Evolutionary conservation across 768 basidiomycete species (phyloP).

Genomic region (Pleurotus tuoliensis): DNA sequence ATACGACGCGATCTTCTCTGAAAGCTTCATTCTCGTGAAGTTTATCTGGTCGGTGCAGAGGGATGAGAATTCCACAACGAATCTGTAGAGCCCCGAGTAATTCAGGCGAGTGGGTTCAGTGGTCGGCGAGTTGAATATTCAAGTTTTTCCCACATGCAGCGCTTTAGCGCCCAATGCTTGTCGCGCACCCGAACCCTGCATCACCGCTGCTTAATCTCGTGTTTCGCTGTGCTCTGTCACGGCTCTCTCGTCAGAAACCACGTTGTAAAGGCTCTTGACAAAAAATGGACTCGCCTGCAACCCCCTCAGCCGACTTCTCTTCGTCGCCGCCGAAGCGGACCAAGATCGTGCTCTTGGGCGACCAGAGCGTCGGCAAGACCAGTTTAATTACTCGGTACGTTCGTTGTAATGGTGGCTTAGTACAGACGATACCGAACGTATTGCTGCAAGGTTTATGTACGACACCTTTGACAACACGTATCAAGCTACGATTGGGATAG

Average conservation of each 20-base stretch:
- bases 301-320: slow-evolving; percentile 82
- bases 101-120: too few species aligned
- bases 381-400: slow-evolving; percentile 91
- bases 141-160: not conserved
- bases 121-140: too few species aligned
- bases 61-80: not conserved
- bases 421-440: slow-evolving; percentile 7
- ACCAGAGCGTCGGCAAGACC: slow-evolving; percentile 98
- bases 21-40: slow-evolving; percentile 57
- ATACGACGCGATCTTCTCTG: slow-evolving; percentile 56
- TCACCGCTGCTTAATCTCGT: not conserved
- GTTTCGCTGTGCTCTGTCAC: not conserved
- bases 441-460: slow-evolving; percentile 81
- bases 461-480: slow-evolving; percentile 99
- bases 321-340: slow-evolving; percentile 90
- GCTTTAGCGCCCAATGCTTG: too few species aligned
- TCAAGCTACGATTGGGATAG: slow-evolving; percentile 96
- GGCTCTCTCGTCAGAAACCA: not conserved
- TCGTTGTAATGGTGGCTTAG: slow-evolving; percentile 9
- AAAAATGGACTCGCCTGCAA: slow-evolving; percentile 48
- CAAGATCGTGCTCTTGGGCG: slow-evolving; percentile 93
- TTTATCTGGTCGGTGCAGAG: not conserved
- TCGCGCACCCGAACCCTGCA: not conserved
- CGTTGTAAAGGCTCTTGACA: not conserved
- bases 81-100: not conserved